These are phyloP conservation scores for Panicum hallii DNA, from an alignment of 202 grass and related monocot genomes.

Conservation along the genomic window DNA sequence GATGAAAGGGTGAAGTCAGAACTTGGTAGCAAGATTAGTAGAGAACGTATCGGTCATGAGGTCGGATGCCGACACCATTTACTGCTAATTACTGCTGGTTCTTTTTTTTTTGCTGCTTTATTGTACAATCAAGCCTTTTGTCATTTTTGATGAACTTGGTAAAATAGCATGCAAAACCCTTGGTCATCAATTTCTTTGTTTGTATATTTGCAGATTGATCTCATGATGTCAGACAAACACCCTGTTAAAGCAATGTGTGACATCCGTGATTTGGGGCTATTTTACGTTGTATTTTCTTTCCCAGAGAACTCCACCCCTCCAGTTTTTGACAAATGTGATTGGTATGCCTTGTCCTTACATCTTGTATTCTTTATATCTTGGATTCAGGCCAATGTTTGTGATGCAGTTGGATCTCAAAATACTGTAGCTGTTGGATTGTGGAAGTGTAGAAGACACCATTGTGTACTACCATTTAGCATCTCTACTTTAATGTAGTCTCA, in stretches of 20 bases:
- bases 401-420: slow-evolving; percentile 17
- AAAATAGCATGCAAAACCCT: not conserved
- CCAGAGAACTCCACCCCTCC: slow-evolving; percentile 62
- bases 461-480: slow-evolving; percentile 12
- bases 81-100: slow-evolving; percentile 7
- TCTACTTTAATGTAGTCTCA: slow-evolving; percentile 17
- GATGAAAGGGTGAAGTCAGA: slow-evolving; percentile 83
- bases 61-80: slow-evolving; percentile 53
- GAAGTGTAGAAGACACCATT: not conserved
- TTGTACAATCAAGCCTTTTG: not conserved
- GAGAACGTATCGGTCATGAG: slow-evolving; percentile 92
- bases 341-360: slow-evolving; percentile 58
- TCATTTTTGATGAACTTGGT: slow-evolving; percentile 27
- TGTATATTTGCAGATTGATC: slow-evolving; percentile 74
- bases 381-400: not conserved
- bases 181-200: slow-evolving; percentile 26
- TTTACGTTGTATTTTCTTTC: slow-evolving; percentile 85
- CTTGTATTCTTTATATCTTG: not conserved
- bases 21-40: slow-evolving; percentile 90
- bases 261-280: slow-evolving; percentile 76
- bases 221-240: slow-evolving; percentile 88
- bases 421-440: not conserved
- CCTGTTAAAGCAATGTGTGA: slow-evolving; percentile 76
- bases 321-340: slow-evolving; percentile 69
- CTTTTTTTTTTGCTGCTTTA: slow-evolving; percentile 26